Conservation (phyloP, 2,329 filamentous ascomycete genomes). For the Acarospora socialis region DNA sequence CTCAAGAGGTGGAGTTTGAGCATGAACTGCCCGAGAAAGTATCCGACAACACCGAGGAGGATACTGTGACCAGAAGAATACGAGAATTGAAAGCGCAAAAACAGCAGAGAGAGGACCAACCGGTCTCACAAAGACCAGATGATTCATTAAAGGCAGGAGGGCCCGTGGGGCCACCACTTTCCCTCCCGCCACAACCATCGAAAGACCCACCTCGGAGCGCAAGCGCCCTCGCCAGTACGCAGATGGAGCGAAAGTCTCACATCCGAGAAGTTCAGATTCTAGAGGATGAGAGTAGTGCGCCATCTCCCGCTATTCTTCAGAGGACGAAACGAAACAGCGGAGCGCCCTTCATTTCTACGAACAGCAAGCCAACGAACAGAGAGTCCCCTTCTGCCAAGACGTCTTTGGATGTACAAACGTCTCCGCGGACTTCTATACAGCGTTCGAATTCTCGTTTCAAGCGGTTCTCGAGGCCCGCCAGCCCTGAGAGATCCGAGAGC, state of each 20-base stretch:
- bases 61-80: slow-evolving; percentile 43
- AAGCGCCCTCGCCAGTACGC: no score
- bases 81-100: slow-evolving; percentile 41
- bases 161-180: no score
- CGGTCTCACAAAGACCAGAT: slow-evolving; percentile 7
- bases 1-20: slow-evolving; percentile 13
- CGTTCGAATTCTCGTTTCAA: slow-evolving; percentile 37
- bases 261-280: slow-evolving; percentile 20
- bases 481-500: slow-evolving; percentile 22
- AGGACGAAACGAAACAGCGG: slow-evolving; percentile 37
- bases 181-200: no score
- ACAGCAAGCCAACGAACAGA: slow-evolving; percentile 13
- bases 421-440: slow-evolving; percentile 8
- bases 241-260: neutral
- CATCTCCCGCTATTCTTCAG: slow-evolving; percentile 54
- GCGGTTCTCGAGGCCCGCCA: slow-evolving; percentile 39
- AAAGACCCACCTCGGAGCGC: no score
- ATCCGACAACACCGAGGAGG: slow-evolving; percentile 29
- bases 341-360: slow-evolving; percentile 11
- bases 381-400: slow-evolving; percentile 14
- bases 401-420: slow-evolving; percentile 4
- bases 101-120: slow-evolving; percentile 16
- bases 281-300: slow-evolving; percentile 47
- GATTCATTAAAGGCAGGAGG: slow-evolving; percentile 8
- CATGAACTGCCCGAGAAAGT: slow-evolving; percentile 26